phyloP scores from a whole-genome alignment of 257 asterid genomes.

The Eucommia ulmoides region DNA sequence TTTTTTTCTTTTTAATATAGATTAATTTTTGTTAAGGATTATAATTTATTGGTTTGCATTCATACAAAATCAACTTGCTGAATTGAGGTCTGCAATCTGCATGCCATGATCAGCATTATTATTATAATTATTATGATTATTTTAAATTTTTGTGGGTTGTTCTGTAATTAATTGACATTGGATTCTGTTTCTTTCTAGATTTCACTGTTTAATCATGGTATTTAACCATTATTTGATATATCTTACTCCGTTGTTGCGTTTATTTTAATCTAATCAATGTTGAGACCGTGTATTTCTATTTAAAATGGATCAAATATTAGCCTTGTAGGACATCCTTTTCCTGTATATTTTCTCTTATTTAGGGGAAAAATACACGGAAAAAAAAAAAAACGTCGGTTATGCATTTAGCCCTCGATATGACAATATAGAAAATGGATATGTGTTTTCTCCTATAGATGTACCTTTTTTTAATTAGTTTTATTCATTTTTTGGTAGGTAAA shows the following conservation, averaged over 20 bases:
- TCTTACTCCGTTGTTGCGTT: background rate
- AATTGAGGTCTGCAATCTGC: background rate
- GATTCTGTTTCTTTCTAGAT: background rate
- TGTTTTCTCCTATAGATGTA: background rate
- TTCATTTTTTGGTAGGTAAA: constrained; percentile 21
- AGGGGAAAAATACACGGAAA: background rate
- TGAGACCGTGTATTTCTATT: background rate
- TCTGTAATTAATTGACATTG: background rate
- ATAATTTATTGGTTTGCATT: background rate
- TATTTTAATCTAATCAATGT: background rate
- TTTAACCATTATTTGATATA: background rate
- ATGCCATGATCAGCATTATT: background rate
- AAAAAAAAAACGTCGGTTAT: background rate
- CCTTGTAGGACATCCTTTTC: background rate
- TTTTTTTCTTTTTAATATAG: background rate
- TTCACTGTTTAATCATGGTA: background rate
- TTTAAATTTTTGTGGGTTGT: background rate
- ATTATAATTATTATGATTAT: background rate
- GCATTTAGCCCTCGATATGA: background rate
- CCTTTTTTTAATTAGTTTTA: background rate
- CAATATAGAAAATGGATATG: background rate
- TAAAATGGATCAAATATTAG: background rate
- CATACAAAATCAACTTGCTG: background rate
- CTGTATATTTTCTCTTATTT: background rate
- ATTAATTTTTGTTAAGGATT: background rate